A percentile compares a stretch with the other conserved stretches of the same genome.
These are phyloP conservation scores for Irpex rosettiformis DNA, from an alignment of 1,284 basidiomycete species.

Conservation along the genomic window DNA sequence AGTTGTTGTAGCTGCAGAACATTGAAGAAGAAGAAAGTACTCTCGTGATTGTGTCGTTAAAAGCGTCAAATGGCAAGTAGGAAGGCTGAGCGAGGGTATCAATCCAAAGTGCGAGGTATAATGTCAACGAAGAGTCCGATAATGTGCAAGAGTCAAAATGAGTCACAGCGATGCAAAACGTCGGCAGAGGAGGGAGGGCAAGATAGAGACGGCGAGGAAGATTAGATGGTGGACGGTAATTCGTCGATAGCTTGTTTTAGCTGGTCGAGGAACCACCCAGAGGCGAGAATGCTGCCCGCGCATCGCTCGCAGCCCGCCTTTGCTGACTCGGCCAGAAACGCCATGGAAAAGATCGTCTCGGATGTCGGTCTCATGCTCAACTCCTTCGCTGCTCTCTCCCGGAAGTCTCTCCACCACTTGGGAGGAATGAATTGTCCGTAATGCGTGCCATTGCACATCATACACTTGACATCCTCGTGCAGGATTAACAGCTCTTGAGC, in stretches of 20 bases:
- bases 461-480: conserved; percentile 53
- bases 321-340: conserved; percentile 54
- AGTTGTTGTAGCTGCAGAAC: neutral
- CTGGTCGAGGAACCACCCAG: conserved; percentile 49
- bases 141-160: neutral
- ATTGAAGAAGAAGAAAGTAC: neutral
- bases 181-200: neutral
- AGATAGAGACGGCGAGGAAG: neutral
- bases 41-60: neutral
- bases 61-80: neutral
- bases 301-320: conserved; percentile 54
- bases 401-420: conserved; percentile 66
- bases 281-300: conserved; percentile 57
- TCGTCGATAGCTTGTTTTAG: conserved; percentile 58
- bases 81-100: neutral
- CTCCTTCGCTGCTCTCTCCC: conserved; percentile 52
- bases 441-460: conserved; percentile 58
- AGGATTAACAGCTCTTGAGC: conserved; percentile 45
- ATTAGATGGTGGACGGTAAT: conserved; percentile 52
- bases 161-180: neutral
- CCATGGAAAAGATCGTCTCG: conserved; percentile 54
- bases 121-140: neutral
- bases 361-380: conserved; percentile 52
- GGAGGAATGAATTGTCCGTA: conserved; percentile 47
- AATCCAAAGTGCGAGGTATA: neutral